Conservation (phyloP, 768 basidiomycete genomes). For the Tulasnella calospora region DNA sequence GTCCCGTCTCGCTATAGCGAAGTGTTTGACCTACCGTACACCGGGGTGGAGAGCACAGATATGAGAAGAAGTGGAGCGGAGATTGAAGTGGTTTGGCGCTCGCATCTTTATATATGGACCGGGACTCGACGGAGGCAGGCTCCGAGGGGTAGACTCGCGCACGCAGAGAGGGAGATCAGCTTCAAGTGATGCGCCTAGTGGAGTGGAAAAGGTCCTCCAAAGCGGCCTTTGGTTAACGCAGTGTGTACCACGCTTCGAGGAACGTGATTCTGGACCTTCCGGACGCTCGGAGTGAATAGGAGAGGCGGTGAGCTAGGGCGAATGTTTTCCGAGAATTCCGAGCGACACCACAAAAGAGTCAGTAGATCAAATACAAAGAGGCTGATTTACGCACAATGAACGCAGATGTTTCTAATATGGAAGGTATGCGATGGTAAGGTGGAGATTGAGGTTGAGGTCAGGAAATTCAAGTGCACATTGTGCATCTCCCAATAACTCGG, state of each 20-base stretch:
- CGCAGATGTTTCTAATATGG: neutral
- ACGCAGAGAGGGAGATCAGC: neutral
- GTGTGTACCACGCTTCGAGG: neutral
- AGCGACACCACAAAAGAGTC: neutral
- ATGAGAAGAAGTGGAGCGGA: neutral
- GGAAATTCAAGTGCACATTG: neutral
- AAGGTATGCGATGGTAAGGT: neutral
- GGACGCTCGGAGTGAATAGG: neutral
- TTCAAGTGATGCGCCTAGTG: neutral
- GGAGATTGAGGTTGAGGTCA: neutral
- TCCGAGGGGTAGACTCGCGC: neutral
- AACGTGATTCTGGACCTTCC: neutral
- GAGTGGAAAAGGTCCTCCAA: neutral
- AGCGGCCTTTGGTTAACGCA: neutral
- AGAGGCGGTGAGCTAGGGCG: neutral
- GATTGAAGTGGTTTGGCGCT: neutral
- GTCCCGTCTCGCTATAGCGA: no score
- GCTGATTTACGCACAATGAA: neutral
- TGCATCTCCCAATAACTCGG: neutral
- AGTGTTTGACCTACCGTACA: neutral
- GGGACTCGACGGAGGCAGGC: neutral
- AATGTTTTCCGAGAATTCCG: neutral
- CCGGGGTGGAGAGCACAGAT: neutral
- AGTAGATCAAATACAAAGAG: no score
- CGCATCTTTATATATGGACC: neutral